Evolutionary conservation across 768 basidiomycete species (phyloP).

Genomic region (Epithele typhae): DNA sequence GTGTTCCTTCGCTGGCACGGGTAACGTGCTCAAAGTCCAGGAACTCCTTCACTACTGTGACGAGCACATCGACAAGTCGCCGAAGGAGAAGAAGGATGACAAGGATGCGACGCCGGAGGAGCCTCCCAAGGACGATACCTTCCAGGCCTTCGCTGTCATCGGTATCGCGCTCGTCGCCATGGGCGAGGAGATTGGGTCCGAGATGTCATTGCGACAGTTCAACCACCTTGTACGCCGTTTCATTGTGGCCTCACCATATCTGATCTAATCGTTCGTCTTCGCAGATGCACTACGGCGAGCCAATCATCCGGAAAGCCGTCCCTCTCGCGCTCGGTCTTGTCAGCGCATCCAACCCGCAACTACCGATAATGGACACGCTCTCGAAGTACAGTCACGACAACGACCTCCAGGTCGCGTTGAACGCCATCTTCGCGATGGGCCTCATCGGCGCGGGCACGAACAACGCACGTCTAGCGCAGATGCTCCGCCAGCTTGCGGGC

Average conservation of each 20-base stretch:
- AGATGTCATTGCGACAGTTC: conserved; percentile 97
- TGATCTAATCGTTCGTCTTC: background rate
- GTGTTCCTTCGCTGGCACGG: conserved; percentile 92
- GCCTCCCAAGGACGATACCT: conserved; percentile 62
- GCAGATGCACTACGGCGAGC: conserved; percentile 98
- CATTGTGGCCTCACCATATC: conserved; percentile 10
- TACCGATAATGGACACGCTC: conserved; percentile 91
- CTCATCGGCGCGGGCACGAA: conserved; percentile 98
- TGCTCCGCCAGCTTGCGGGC: conserved; percentile 95
- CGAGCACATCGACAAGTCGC: conserved; percentile 69
- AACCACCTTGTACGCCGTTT: conserved; percentile 83
- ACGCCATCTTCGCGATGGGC: conserved; percentile 99
- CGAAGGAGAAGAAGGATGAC: conserved; percentile 36
- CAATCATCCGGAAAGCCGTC: conserved; percentile 84
- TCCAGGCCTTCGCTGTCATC: conserved; percentile 89
- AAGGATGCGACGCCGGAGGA: conserved; percentile 42
- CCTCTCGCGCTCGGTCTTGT: conserved; percentile 94
- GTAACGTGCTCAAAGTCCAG: conserved; percentile 92
- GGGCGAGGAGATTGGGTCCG: conserved; percentile 97
- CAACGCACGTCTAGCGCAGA: conserved; percentile 94
- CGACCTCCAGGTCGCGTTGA: conserved; percentile 93
- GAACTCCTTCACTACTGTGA: conserved; percentile 89
- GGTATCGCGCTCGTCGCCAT: conserved; percentile 94
- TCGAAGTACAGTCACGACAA: conserved; percentile 99
- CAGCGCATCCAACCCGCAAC: conserved; percentile 92